Percentiles rank a stretch among this genome's conserved stretches.
Conservation (phyloP, 257 asterid genomes). For the Cynanchum wilfordii region DNA sequence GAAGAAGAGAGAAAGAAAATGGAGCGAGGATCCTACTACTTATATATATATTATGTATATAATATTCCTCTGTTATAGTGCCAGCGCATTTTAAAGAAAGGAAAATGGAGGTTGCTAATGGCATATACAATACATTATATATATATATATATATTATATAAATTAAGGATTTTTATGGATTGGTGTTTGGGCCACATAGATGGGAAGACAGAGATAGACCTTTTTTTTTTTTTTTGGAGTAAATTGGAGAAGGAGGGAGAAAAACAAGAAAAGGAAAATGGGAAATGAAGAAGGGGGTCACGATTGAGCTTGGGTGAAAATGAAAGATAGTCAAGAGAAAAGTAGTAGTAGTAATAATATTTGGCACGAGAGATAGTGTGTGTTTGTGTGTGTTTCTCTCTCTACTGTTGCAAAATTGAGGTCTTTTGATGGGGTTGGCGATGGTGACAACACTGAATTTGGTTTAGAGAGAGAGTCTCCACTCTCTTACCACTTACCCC, state of each 20-base stretch:
- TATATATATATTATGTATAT: neutral
- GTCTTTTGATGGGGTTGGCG: constrained; percentile 13
- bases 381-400: neutral
- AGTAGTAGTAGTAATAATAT: neutral
- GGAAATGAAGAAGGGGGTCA: neutral
- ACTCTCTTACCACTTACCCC: neutral
- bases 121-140: no score
- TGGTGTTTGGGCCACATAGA: neutral
- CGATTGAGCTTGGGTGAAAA: constrained; percentile 33
- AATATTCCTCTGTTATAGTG: neutral
- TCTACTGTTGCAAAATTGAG: constrained; percentile 4
- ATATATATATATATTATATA: no score
- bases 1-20: neutral
- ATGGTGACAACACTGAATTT: constrained; percentile 23
- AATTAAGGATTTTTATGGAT: neutral
- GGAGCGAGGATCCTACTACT: no score
- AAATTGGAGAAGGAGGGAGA: no score
- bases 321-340: constrained; percentile 17
- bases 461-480: neutral
- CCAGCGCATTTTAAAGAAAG: constrained; percentile 3
- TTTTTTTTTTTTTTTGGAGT: neutral
- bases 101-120: neutral
- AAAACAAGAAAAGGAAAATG: neutral
- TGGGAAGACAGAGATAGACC: neutral
- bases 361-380: constrained; percentile 17